Evolutionary conservation across 2,329 filamentous ascomycete species (phyloP).

Genomic region (Camptophora hylomeconis): DNA sequence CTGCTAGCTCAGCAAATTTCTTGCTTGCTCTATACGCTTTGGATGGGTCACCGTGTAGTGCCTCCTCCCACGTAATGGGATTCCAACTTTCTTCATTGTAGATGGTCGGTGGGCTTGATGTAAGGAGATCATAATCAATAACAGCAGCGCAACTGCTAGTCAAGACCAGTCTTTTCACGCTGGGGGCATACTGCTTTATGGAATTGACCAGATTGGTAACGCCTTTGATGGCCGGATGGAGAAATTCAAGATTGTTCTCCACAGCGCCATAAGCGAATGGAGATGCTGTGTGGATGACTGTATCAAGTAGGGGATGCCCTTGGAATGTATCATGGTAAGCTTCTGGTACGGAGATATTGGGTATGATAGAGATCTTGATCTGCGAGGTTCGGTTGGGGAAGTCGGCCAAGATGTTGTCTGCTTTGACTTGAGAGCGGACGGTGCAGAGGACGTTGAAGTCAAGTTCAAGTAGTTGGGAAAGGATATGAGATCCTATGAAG

Average conservation of each 20-base stretch:
- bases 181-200: constrained; percentile 45
- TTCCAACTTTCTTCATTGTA: constrained; percentile 43
- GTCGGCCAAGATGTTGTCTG: constrained; percentile 14
- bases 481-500: constrained; percentile 10
- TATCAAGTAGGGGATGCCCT: constrained; percentile 46
- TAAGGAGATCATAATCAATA: too few relatives aligned
- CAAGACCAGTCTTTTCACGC: constrained; percentile 61
- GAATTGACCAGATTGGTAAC: constrained; percentile 49
- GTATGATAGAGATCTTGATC: constrained; percentile 6
- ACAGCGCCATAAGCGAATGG: constrained; percentile 64
- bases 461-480: constrained; percentile 7
- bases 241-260: constrained; percentile 46
- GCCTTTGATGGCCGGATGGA: constrained; percentile 48
- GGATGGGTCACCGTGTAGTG: constrained; percentile 26
- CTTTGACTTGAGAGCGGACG: constrained; percentile 18
- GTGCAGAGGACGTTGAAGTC: constrained; percentile 12
- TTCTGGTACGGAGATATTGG: constrained; percentile 7
- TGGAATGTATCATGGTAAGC: constrained; percentile 29
- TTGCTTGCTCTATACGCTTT: constrained; percentile 28
- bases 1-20: constrained; percentile 18
- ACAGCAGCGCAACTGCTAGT: constrained; percentile 59
- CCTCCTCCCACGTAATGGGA: constrained; percentile 39
- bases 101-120: constrained; percentile 30
- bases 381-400: constrained; percentile 1
- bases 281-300: constrained; percentile 59